Evolutionary conservation across 2,329 filamentous ascomycete species (phyloP), one percentile per base, ranked within the genome.

Genomic region (Trichophyton rubrum): DNA sequence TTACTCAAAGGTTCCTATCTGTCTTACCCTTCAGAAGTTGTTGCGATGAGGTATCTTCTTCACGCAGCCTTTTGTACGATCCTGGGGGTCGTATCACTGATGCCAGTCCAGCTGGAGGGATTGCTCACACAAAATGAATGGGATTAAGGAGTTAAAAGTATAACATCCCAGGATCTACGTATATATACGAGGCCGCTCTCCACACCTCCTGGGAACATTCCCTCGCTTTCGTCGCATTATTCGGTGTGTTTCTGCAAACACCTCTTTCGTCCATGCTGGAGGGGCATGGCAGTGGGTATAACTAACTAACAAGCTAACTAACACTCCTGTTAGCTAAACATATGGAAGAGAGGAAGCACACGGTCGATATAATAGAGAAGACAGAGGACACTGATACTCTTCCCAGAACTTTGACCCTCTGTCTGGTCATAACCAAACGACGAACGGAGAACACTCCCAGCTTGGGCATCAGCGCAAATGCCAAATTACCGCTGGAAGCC

Each of bases 401-500:
- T 20, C 17, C 45, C 45, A 51, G 11, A 51, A 22, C 20, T 22
- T 30, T n/a, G n/a, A 47, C n/a, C 15, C n/a, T 43, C n/a, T 17
- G 40, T 17, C 40, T n/a, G 40, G 20, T 8, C 40, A 43, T 17
- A 2, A n/a, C 40, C 40, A 43, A 43, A 43, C 15, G 40, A 43
- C 40, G n/a, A 43, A n/a, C 40, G 40, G 40, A 43, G 40, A 43
- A 43, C 40, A 43, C 15, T 17, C n/a, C 40, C 40, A 43, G 27
- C 22, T 53, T 33, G 49, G 49, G 49, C 49, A 53, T 53, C 49
- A 17, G 27, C 13, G 22, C 49, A 53, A 53, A 53, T 53, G 49
- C 49, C 22, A 53, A 53, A 53, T 53, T 53, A 53, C 49, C 49
- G 49, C 49, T 53, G 49, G 49, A 53, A 53, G 49, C 49, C 49